A percentile compares a stretch with the other conserved stretches of the same genome.
These are phyloP conservation scores for Cyclanthera cordifolia DNA, from an alignment of 306 rosid species.

Conservation along the genomic window DNA sequence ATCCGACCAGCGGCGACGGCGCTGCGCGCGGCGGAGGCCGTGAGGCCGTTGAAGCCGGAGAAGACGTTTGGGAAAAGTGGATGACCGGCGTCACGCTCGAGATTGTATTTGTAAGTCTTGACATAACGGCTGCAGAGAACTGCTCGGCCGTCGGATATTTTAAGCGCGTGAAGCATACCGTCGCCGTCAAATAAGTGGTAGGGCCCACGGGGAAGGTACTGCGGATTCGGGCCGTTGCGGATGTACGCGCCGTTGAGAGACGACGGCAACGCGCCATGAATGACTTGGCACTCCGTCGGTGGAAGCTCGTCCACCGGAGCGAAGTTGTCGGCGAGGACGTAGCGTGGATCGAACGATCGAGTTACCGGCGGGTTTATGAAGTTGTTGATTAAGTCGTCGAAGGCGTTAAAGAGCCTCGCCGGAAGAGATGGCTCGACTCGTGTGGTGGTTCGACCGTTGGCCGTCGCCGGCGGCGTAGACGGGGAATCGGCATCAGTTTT, in stretches of 20 bases:
- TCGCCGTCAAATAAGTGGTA: constrained; percentile 93
- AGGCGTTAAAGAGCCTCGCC: constrained; percentile 31
- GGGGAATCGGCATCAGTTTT: background rate
- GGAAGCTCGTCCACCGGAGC: constrained; percentile 72
- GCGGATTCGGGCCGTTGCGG: constrained; percentile 89
- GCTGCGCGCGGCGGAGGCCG: constrained; percentile 64
- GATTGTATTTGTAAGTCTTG: constrained; percentile 46
- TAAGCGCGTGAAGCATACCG: constrained; percentile 75
- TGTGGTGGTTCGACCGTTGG: background rate
- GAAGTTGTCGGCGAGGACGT: constrained; percentile 49
- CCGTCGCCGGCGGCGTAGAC: background rate
- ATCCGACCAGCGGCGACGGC: constrained; percentile 49
- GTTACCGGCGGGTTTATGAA: constrained; percentile 62
- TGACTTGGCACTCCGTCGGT: constrained; percentile 49
- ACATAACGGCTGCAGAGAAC: constrained; percentile 75
- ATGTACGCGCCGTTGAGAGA: constrained; percentile 72
- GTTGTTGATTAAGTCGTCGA: constrained; percentile 58
- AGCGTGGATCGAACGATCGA: constrained; percentile 47
- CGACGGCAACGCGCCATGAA: constrained; percentile 39
- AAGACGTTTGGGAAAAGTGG: constrained; percentile 63
- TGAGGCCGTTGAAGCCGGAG: constrained; percentile 51
- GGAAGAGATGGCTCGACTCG: constrained; percentile 18
- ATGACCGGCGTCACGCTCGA: constrained; percentile 53
- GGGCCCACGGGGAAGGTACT: constrained; percentile 78
- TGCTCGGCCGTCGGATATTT: constrained; percentile 45